Evolutionary conservation across 1,139 yeast species (phyloP).

Genomic region (Sugiyamaella pinicola): DNA sequence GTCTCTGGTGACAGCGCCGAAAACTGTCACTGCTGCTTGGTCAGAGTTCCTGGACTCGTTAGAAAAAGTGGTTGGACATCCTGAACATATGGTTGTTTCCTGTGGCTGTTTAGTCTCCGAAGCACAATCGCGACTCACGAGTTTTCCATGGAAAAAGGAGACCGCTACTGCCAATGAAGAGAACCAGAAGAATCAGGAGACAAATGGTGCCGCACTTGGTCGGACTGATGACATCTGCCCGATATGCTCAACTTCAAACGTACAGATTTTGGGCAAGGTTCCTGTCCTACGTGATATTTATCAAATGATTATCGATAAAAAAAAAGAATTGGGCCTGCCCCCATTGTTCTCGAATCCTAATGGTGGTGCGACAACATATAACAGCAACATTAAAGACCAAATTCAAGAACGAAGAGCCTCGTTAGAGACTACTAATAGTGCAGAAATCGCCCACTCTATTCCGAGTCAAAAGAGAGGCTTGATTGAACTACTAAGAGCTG

Average conservation of each 20-base stretch:
- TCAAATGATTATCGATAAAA: slow-evolving; percentile 42
- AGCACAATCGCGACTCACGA: slow-evolving; percentile 20
- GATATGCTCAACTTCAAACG: slow-evolving; percentile 6
- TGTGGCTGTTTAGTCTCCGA: slow-evolving; percentile 79
- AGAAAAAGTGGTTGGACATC: slow-evolving; percentile 28
- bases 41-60: slow-evolving; percentile 36
- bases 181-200: no score
- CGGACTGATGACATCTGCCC: no score
- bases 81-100: slow-evolving; percentile 58
- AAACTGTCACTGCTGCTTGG: slow-evolving; percentile 32
- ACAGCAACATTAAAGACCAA: background rate
- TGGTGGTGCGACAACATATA: background rate
- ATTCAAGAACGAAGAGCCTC: background rate
- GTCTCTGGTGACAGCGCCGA: background rate
- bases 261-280: slow-evolving; percentile 23
- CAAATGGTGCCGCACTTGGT: no score
- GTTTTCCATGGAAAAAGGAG: slow-evolving; percentile 2
- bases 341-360: background rate
- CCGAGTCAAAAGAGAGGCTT: slow-evolving; percentile 7
- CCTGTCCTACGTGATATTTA: slow-evolving; percentile 57
- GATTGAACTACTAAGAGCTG: slow-evolving; percentile 11
- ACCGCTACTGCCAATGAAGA: background rate
- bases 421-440: background rate
- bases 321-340: slow-evolving; percentile 28
- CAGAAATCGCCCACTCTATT: background rate